A percentile compares a stretch with the other conserved stretches of the same genome.
These are phyloP conservation scores for Monosporozyma unispora DNA, from an alignment of 805 yeast genomes.

Conservation along the genomic window DNA sequence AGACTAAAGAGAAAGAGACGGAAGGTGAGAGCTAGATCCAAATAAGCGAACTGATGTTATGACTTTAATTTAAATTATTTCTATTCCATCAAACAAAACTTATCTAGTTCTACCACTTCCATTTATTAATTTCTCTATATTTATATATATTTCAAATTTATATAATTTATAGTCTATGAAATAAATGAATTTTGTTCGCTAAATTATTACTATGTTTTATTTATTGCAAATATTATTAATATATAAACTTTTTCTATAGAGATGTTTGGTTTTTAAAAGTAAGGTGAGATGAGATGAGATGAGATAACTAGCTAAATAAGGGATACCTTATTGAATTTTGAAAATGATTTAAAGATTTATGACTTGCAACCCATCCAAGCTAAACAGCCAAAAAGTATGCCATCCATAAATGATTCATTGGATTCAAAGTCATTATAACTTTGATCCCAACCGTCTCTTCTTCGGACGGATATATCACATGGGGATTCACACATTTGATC, in stretches of 20 bases:
- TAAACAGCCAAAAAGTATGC: background rate
- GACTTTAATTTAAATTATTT: background rate
- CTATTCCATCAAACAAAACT: conserved; percentile 1
- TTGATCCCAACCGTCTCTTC: background rate
- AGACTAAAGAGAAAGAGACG: conserved; percentile 99
- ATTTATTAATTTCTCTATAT: conserved; percentile 3
- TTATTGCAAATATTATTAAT: background rate
- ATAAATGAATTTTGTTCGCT: conserved; percentile 5
- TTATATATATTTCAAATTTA: conserved; percentile 1
- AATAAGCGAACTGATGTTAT: conserved; percentile 50
- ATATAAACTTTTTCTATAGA: background rate
- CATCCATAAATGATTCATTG: background rate
- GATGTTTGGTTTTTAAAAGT: background rate
- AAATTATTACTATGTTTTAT: background rate
- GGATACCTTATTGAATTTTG: background rate
- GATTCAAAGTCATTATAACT: background rate
- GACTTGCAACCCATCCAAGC: background rate
- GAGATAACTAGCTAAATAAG: background rate
- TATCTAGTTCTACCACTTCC: conserved; percentile 6
- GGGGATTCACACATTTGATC: background rate
- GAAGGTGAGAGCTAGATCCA: conserved; percentile 99
- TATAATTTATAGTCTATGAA: conserved; percentile 6
- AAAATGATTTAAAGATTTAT: background rate
- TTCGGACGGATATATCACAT: background rate
- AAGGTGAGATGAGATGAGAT: background rate